A percentile compares a stretch with the other conserved stretches of the same genome.
These are phyloP conservation scores for Geum urbanum DNA, from an alignment of 306 rosid species.

Conservation along the genomic window DNA sequence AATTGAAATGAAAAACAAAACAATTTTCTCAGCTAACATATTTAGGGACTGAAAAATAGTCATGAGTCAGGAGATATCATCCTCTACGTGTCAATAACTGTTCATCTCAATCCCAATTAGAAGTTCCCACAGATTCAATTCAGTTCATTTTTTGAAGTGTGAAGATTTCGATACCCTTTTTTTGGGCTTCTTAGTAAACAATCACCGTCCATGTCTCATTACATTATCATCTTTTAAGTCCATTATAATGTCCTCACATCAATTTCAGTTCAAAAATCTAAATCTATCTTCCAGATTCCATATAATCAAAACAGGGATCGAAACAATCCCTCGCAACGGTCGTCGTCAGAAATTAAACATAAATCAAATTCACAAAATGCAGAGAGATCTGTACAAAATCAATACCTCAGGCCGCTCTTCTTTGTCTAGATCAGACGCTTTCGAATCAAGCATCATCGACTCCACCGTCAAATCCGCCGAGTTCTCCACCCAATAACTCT, in stretches of 20 bases:
- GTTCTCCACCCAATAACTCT: conserved; percentile 74
- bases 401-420: conserved; percentile 92
- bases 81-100: neutral
- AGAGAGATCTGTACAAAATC: neutral
- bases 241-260: neutral
- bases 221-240: neutral
- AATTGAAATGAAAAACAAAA: too few species aligned
- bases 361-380: neutral
- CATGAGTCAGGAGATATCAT: neutral
- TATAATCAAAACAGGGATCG: neutral
- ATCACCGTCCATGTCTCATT: too few species aligned
- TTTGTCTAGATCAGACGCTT: conserved; percentile 86
- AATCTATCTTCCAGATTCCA: neutral
- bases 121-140: neutral
- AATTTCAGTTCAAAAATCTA: neutral
- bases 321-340: neutral
- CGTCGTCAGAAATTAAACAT: too few species aligned
- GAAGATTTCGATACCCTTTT: neutral
- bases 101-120: neutral
- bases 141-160: neutral
- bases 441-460: conserved; percentile 95
- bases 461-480: conserved; percentile 64
- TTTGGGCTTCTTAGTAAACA: neutral
- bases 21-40: too few species aligned
- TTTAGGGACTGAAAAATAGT: neutral